Base-by-base conservation (phyloP, 2,329 filamentous ascomycete species). In the Fusarium papillatum region DNA sequence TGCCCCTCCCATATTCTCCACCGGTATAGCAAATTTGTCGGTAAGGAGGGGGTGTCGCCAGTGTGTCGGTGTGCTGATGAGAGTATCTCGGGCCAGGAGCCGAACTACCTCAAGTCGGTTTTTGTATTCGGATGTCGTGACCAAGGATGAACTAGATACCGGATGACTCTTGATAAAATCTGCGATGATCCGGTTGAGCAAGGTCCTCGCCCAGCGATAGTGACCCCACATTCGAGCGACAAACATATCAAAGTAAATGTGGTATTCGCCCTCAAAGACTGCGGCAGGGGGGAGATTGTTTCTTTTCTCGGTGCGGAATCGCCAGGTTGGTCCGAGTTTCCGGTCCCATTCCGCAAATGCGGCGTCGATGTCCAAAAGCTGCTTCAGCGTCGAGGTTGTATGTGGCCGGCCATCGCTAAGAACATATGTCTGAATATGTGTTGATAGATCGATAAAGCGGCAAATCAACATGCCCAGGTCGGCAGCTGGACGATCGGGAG, bases 161-260 rank as follows among this genome's bases (percentile, higher is more conserved):
- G 88, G 88, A 66, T 84, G 86, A 1, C 77, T 78, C 46, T 81
- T 80, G 7, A 81, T 80, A 38, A 86, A 79, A 14, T 84, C 83
- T 13, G 89, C 80, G 16, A 92, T 86, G 50, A 86, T 84, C 71
- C 91, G 86, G 77, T 86, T 88, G 19, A 87, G 79, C 13, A 92
- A 81, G 29, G 91, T 87, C n/a, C 89, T 87, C 9, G 86, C 86
- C 85, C 89, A 91, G 29, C 91, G 89, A 75, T 89, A 91, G 74
- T 92, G 88, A 70, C 89, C 90, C 89, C 89, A 92, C 48, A 89
- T 85, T 29, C 88, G 86, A 11, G 87, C 88, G 22, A 86, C 82
- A 85, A 87, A 90, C 66, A 90, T 86, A 72, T 88, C 87, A 19
- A 81, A 80, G 76, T 93, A 93, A 26, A 86, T 80, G 78, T 93